Base-by-base conservation (phyloP, 2,329 filamentous ascomycete species). In the Venturia effusa region DNA sequence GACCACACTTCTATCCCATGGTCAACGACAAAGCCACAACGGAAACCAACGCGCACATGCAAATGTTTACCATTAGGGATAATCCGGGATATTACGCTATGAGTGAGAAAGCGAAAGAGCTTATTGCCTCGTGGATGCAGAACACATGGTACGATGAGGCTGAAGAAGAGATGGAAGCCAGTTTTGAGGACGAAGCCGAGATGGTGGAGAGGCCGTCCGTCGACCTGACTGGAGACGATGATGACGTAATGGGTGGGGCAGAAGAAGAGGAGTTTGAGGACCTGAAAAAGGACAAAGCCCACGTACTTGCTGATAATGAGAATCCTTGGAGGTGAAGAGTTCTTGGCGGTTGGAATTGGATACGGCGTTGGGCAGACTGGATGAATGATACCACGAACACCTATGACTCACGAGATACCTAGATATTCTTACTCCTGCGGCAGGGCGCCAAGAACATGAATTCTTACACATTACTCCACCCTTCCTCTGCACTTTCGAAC, bases 11-110 rank as follows among this genome's bases (percentile, higher is more conserved):
- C 64, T 61, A 74, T n/a, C 71, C 73, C 0, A 70, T 71, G 5
- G 79, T 92, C 64, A 99, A 97, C 72, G 87, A 95, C 66, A 85
- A 84, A 69, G 90, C 88, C 0, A 78, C 76, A 13, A 90, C 96
- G 69, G 94, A 97, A 78, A 86, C 87, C 0, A 78, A 78, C 67
- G 93, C 93, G 34, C 94, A 97, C 75, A 90, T 87, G 79, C 79
- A 83, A 81, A 80, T 94, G 88, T 94, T 94, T 68, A 86, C 86
- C 62, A 80, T 85, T 0, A 81, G 80, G 66, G 81, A 86, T 55
- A 93, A 94, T 69, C 87, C 89, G 1, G 88, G 84, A 0, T 93
- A 91, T 70, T 83, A 84, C 66, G 80, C 79, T 63, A 79, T 94
- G 72, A 78, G 83, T n/a, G 80, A 85, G 61, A 80, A 85, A 63